Evolutionary conservation across 2,329 filamentous ascomycete species (phyloP).

Genomic region (Xylariales sp.): DNA sequence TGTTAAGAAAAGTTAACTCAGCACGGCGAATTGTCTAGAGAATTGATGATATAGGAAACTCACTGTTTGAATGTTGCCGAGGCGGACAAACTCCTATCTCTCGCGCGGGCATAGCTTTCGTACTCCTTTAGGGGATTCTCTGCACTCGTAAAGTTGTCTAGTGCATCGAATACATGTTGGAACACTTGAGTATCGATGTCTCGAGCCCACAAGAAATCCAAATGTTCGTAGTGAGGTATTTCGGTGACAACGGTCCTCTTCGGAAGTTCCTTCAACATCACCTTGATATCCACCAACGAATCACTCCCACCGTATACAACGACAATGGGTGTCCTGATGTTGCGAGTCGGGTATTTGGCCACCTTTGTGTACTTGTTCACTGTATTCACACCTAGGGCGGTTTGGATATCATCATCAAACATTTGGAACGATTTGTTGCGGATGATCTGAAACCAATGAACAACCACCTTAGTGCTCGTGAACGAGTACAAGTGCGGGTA

Average conservation of each 20-base stretch:
- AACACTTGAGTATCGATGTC: constrained; percentile 89
- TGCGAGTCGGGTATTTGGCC: constrained; percentile 93
- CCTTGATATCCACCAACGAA: constrained; percentile 90
- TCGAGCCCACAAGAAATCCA: constrained; percentile 94
- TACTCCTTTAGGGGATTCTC: constrained; percentile 71
- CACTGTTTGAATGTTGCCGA: constrained; percentile 51
- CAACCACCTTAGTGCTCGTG: constrained; percentile 94
- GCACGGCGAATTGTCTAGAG: not conserved
- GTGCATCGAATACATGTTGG: constrained; percentile 88
- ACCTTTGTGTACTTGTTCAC: constrained; percentile 92
- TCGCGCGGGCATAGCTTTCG: constrained; percentile 64
- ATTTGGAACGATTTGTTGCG: constrained; percentile 96
- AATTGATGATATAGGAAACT: constrained; percentile 28
- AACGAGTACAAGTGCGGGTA: constrained; percentile 98
- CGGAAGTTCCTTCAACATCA: constrained; percentile 91
- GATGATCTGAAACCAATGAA: constrained; percentile 99
- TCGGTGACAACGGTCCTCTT: constrained; percentile 85
- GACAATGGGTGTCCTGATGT: constrained; percentile 95
- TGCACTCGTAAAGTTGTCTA: constrained; percentile 75
- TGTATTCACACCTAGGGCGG: constrained; percentile 76
- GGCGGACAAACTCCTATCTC: constrained; percentile 61
- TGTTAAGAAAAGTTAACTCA: constrained; percentile 25
- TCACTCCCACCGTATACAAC: constrained; percentile 94
- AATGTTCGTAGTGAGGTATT: constrained; percentile 92
- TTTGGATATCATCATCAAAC: constrained; percentile 94